These are phyloP conservation scores for Cordyceps javanica DNA, from an alignment of 2,329 filamentous ascomycete genomes.

Conservation along the genomic window DNA sequence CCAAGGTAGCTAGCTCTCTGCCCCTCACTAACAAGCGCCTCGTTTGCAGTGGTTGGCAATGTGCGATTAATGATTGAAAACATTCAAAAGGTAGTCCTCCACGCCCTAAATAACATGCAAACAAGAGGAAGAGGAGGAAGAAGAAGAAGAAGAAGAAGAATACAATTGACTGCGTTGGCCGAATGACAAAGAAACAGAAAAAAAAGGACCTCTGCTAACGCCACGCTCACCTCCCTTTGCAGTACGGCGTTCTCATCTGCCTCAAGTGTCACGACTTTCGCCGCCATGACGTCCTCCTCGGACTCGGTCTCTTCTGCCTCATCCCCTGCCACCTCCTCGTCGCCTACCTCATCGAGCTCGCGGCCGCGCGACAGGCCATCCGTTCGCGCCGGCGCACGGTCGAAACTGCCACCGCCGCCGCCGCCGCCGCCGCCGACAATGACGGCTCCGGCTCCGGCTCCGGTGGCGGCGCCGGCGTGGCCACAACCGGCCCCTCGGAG, in stretches of 20 bases:
- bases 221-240: conserved; percentile 10
- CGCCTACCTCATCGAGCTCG: conserved; percentile 82
- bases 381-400: conserved; percentile 52
- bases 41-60: conserved; percentile 73
- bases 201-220: too few species aligned
- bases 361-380: conserved; percentile 73
- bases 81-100: conserved; percentile 67
- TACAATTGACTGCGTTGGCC: neutral
- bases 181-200: too few species aligned
- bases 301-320: conserved; percentile 72
- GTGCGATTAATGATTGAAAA: conserved; percentile 94
- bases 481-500: conserved; percentile 37
- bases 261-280: conserved; percentile 84
- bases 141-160: neutral
- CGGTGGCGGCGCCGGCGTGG: too few species aligned
- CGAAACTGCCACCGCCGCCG: conserved; percentile 34
- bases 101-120: too few species aligned
- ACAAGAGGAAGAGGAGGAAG: too few species aligned
- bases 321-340: conserved; percentile 88
- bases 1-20: too few species aligned
- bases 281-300: conserved; percentile 68
- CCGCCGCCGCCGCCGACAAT: neutral
- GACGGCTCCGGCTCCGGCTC: too few species aligned
- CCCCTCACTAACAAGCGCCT: conserved; percentile 17
- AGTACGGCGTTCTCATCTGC: conserved; percentile 95